A percentile compares a stretch with the other conserved stretches of the same genome.
phyloP scores from a whole-genome alignment of 192 early-diverging fungal species.

The Kappamyces sp. region DNA sequence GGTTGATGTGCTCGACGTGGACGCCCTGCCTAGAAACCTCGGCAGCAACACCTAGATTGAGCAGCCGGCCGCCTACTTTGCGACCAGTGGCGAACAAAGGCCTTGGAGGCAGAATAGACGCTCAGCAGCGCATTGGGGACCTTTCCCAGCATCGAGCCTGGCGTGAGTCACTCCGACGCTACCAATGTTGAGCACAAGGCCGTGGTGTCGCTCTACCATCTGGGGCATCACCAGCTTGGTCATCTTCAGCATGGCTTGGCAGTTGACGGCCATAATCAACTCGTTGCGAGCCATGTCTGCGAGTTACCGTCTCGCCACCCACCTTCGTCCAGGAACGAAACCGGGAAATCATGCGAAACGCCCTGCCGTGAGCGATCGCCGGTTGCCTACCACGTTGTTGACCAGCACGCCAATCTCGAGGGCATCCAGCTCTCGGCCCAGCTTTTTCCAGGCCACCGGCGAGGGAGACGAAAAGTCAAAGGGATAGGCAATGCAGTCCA shows the following conservation, averaged over 20 bases:
- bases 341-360: slow-evolving; percentile 85
- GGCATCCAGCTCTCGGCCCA: slow-evolving; percentile 48
- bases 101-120: slow-evolving; percentile 83
- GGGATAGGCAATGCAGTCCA: slow-evolving; percentile 52
- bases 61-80: too few species aligned
- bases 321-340: slow-evolving; percentile 71
- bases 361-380: too few species aligned
- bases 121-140: neutral
- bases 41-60: slow-evolving; percentile 68
- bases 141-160: slow-evolving; percentile 66
- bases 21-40: slow-evolving; percentile 68
- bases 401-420: slow-evolving; percentile 63
- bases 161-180: too few species aligned
- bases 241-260: slow-evolving; percentile 74
- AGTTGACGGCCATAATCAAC: slow-evolving; percentile 82
- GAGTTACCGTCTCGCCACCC: too few species aligned
- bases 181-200: slow-evolving; percentile 89
- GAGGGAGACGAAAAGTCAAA: slow-evolving; percentile 74
- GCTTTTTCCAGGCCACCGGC: slow-evolving; percentile 59
- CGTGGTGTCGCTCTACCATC: slow-evolving; percentile 67
- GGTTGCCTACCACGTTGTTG: slow-evolving; percentile 98
- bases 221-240: slow-evolving; percentile 72
- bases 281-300: too few species aligned
- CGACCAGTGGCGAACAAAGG: slow-evolving; percentile 85
- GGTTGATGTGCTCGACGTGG: slow-evolving; percentile 86